Evolutionary conservation across 2,329 filamentous ascomycete species (phyloP).

Genomic region (Penicillium concentricum): DNA sequence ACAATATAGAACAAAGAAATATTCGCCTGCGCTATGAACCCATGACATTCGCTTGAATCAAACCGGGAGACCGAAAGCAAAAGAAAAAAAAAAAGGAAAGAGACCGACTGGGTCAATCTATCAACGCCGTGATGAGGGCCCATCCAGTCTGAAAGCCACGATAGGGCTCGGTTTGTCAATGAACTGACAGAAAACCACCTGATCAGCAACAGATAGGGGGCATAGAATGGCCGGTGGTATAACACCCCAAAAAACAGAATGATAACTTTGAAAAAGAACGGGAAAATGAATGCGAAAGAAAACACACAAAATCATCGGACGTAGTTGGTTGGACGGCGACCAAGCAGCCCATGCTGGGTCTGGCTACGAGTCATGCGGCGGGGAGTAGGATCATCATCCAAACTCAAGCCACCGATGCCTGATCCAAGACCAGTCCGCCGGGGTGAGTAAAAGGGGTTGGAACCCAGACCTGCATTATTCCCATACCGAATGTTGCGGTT

Average conservation of each 20-base stretch:
- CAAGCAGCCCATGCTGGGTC: constrained; percentile 26
- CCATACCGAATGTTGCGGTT: constrained; percentile 39
- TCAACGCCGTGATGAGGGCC: background rate
- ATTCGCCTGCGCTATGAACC: constrained; percentile 18
- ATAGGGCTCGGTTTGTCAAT: background rate
- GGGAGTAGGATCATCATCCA: constrained; percentile 32
- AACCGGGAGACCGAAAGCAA: background rate
- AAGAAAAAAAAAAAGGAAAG: background rate
- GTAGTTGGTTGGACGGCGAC: constrained; percentile 18
- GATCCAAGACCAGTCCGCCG: constrained; percentile 33
- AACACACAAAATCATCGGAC: constrained; percentile 9
- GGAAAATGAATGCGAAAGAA: background rate
- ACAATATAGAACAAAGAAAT: constrained; percentile 5
- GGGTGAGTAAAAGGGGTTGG: constrained; percentile 29
- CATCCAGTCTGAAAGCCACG: background rate
- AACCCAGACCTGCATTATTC: constrained; percentile 16
- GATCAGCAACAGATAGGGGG: background rate
- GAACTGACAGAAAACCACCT: background rate
- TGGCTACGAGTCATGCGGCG: constrained; percentile 40
- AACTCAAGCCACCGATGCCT: constrained; percentile 33
- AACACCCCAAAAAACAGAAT: background rate
- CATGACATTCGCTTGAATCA: constrained; percentile 5
- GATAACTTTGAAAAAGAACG: background rate
- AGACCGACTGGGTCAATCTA: background rate
- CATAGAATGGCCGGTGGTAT: background rate